Evolutionary conservation across 306 rosid species (phyloP).

Genomic region (Heteromeles arbutifolia): DNA sequence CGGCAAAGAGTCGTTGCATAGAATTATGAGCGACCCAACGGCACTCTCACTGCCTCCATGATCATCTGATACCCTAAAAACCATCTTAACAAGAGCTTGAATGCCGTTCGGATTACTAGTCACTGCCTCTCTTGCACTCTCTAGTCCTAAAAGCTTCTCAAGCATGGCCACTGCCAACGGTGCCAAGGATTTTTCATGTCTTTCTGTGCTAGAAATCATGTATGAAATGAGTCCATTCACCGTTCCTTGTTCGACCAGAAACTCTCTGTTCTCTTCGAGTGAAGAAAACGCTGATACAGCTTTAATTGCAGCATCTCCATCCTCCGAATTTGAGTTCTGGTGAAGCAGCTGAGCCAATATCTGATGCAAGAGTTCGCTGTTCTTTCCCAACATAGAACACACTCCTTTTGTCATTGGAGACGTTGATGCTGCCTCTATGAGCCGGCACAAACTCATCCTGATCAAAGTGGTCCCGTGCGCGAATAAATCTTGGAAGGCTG

Average conservation of each 20-base stretch:
- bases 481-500: conserved; percentile 32
- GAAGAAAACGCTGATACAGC: conserved; percentile 50
- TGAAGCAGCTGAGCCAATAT: conserved; percentile 20
- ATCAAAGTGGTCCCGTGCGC: conserved; percentile 35
- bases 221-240: conserved; percentile 47
- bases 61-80: conserved; percentile 52
- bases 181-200: conserved; percentile 30
- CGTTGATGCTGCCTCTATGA: conserved; percentile 45
- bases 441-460: conserved; percentile 42
- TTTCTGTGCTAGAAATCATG: conserved; percentile 32
- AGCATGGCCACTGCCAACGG: conserved; percentile 37
- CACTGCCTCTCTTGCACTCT: conserved; percentile 48
- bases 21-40: conserved; percentile 38
- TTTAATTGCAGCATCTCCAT: conserved; percentile 48
- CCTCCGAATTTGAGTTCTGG: conserved; percentile 12
- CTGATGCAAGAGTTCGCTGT: conserved; percentile 31
- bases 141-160: conserved; percentile 50
- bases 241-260: conserved; percentile 45
- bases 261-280: conserved; percentile 31
- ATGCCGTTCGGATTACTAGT: conserved; percentile 37
- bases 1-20: conserved; percentile 37
- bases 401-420: conserved; percentile 37
- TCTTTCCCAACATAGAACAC: conserved; percentile 34
- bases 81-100: conserved; percentile 48
- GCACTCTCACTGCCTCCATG: conserved; percentile 70